Conservation (phyloP, 306 rosid genomes). For the Prosopis cineraria region DNA sequence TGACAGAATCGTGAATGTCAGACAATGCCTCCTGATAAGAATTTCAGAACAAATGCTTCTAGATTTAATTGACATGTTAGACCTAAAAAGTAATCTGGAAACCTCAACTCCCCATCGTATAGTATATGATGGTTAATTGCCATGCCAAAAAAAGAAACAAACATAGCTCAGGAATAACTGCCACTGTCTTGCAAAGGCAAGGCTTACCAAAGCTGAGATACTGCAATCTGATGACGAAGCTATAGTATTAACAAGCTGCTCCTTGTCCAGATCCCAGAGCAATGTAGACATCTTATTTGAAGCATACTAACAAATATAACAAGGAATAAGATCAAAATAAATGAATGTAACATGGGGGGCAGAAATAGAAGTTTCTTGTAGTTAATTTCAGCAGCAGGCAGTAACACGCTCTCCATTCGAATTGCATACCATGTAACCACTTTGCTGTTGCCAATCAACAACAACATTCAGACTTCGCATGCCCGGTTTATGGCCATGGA, state of each 20-base stretch:
- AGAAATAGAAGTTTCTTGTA: conserved; percentile 4
- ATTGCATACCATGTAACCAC: conserved; percentile 83
- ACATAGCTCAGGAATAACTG: conserved; percentile 7
- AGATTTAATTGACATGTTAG: conserved; percentile 1
- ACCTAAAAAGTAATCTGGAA: neutral
- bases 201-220: conserved; percentile 86
- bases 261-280: conserved; percentile 95
- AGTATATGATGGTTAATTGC: neutral
- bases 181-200: conserved; percentile 6
- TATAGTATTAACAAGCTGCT: conserved; percentile 75
- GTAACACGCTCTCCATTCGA: conserved; percentile 24
- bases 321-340: conserved; percentile 25
- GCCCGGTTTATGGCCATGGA: conserved; percentile 90
- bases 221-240: conserved; percentile 85
- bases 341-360: conserved; percentile 13
- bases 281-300: conserved; percentile 76
- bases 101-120: neutral
- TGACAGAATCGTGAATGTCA: neutral
- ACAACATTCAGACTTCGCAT: conserved; percentile 80
- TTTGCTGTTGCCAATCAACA: conserved; percentile 99
- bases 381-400: neutral
- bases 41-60: neutral
- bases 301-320: conserved; percentile 64
- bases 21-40: neutral
- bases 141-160: conserved; percentile 13